phyloP scores from a whole-genome alignment of 2,329 filamentous ascomycete genomes.

The Aspergillus pseudonomiae region DNA sequence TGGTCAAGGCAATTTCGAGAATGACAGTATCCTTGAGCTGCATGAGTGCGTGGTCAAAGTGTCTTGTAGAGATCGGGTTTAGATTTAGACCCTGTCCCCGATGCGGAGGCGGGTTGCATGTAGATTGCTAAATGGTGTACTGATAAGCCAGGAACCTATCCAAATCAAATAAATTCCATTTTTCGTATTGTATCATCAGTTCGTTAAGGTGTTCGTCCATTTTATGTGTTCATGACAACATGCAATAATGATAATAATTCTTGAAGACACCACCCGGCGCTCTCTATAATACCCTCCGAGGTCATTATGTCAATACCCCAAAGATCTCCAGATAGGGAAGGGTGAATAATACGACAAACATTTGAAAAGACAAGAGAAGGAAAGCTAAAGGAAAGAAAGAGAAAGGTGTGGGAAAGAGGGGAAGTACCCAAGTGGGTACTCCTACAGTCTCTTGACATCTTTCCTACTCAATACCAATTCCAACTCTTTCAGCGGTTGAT shows the following conservation, averaged over 20 bases:
- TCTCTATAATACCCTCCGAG: not conserved
- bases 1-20: too few relatives aligned
- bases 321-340: not conserved
- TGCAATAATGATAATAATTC: not conserved
- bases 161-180: not conserved
- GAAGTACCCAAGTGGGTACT: not conserved
- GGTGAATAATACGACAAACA: not conserved
- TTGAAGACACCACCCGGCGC: not conserved
- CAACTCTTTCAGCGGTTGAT: conserved; percentile 50
- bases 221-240: not conserved
- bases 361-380: too few relatives aligned
- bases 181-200: not conserved
- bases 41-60: too few relatives aligned
- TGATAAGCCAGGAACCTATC: not conserved
- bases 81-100: too few relatives aligned
- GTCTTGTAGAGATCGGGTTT: too few relatives aligned
- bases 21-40: too few relatives aligned
- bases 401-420: not conserved
- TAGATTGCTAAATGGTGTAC: not conserved
- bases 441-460: not conserved
- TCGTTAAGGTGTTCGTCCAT: not conserved
- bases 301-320: not conserved
- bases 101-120: not conserved
- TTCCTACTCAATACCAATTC: conserved; percentile 10
- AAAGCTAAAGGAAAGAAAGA: not conserved